phyloP scores from a whole-genome alignment of 495 filamentous ascomycete genomes.

The Penicillium turbatum region DNA sequence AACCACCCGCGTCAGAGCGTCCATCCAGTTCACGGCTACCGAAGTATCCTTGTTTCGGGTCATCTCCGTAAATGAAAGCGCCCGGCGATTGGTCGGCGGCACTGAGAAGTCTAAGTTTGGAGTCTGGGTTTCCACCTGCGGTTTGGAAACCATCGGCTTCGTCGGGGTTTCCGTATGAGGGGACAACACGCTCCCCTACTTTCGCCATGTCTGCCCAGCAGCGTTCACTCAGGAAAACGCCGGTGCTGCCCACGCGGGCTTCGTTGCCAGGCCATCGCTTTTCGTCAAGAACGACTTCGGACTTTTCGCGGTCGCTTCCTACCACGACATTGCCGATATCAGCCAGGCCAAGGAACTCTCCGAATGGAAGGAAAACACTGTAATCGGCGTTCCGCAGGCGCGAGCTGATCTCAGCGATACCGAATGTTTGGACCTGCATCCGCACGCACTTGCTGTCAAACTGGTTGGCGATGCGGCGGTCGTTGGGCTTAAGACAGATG shows the following conservation, averaged over 20 bases:
- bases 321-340: conserved; percentile 79
- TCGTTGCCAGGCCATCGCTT: conserved; percentile 90
- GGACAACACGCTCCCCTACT: conserved; percentile 60
- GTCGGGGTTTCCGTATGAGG: conserved; percentile 49
- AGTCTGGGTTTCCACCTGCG: conserved; percentile 53
- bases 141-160: conserved; percentile 41
- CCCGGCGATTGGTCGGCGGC: conserved; percentile 56
- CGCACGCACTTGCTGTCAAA: conserved; percentile 98
- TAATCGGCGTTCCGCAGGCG: conserved; percentile 89
- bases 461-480: conserved; percentile 94
- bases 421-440: conserved; percentile 89
- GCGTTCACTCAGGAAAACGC: conserved; percentile 90
- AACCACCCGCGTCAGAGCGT: conserved; percentile 84
- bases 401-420: conserved; percentile 95
- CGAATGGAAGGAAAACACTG: conserved; percentile 91
- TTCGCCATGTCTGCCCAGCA: conserved; percentile 90
- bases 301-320: conserved; percentile 89
- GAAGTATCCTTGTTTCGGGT: conserved; percentile 70
- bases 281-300: conserved; percentile 81
- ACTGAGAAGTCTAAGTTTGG: conserved; percentile 65
- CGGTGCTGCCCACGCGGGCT: conserved; percentile 83
- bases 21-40: conserved; percentile 77
- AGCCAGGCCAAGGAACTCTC: conserved; percentile 86
- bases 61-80: conserved; percentile 65
- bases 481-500: conserved; percentile 96